phyloP scores from a whole-genome alignment of 768 basidiomycete genomes.

The Phylloporus sp. region DNA sequence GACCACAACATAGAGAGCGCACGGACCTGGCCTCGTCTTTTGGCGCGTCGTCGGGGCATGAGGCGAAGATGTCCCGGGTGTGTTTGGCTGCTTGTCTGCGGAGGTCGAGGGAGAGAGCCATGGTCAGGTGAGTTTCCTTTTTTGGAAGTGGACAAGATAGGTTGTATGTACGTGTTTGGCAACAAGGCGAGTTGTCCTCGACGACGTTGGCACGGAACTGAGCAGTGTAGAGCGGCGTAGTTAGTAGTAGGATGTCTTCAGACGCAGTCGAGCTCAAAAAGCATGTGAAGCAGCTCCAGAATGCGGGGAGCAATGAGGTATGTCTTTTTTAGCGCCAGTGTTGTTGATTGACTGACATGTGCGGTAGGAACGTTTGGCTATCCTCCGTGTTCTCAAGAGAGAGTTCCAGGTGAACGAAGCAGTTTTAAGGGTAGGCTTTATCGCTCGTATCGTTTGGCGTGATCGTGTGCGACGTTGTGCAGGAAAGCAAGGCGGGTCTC shows the following conservation, averaged over 20 bases:
- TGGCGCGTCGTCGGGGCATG: conserved; percentile 55
- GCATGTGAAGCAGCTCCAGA: conserved; percentile 77
- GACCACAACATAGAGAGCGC: not conserved
- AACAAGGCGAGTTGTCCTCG: not conserved
- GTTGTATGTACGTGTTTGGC: conserved; percentile 22
- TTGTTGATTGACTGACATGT: conserved; percentile 25
- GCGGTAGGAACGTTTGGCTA: conserved; percentile 56
- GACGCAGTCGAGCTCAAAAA: conserved; percentile 64
- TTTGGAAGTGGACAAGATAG: conserved; percentile 2
- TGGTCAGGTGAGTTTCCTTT: conserved; percentile 23
- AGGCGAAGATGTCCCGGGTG: conserved; percentile 66
- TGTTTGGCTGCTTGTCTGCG: conserved; percentile 64
- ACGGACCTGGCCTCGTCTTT: conserved; percentile 67
- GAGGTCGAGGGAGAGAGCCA: conserved; percentile 64
- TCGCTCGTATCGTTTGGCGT: not conserved
- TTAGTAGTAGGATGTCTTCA: conserved; percentile 18
- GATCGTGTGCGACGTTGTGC: conserved; percentile 7
- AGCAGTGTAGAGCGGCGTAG: conserved; percentile 13
- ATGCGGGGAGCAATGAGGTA: conserved; percentile 54
- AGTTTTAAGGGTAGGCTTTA: conserved; percentile 63
- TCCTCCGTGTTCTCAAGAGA: conserved; percentile 61
- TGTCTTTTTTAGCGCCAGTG: conserved; percentile 35
- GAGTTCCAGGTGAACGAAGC: conserved; percentile 67
- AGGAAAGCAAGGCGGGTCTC: conserved; percentile 93
- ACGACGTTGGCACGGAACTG: not conserved